Evolutionary conservation across 306 rosid species (phyloP).

Genomic region (Adenanthera pavonina): DNA sequence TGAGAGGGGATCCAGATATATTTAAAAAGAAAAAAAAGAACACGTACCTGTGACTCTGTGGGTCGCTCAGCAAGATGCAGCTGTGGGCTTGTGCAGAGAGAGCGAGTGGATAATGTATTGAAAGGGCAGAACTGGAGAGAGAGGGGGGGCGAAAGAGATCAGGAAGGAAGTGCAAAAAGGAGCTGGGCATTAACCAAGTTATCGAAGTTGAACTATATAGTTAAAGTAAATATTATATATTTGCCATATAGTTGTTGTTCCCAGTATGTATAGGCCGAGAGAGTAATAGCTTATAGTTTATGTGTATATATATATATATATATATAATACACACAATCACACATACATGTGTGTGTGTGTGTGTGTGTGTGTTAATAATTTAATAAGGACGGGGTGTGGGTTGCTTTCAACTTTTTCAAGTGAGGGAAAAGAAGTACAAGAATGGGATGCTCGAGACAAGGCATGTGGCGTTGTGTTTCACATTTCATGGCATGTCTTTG

Average conservation of each 20-base stretch:
- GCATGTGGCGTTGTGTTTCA: slow-evolving; percentile 94
- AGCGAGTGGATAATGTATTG: slow-evolving; percentile 46
- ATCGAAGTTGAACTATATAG: slow-evolving; percentile 29
- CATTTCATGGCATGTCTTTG: slow-evolving; percentile 86
- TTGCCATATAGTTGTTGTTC: slow-evolving; percentile 47
- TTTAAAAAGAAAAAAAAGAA: slow-evolving; percentile 16
- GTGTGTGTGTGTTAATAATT: slow-evolving; percentile 3
- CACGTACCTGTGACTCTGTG: slow-evolving; percentile 63
- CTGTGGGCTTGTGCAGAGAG: slow-evolving; percentile 45
- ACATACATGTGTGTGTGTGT: too few species aligned
- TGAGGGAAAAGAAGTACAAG: slow-evolving; percentile 71
- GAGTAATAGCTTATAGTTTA: slow-evolving; percentile 21
- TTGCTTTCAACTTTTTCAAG: slow-evolving; percentile 76
- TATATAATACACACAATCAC: neutral
- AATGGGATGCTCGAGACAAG: slow-evolving; percentile 79
- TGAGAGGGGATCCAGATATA: neutral
- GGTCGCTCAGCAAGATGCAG: slow-evolving; percentile 43
- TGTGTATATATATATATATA: slow-evolving; percentile 17
- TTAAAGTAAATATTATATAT: slow-evolving; percentile 22
- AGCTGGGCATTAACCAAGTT: slow-evolving; percentile 32
- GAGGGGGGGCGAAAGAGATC: neutral
- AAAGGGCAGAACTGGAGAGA: slow-evolving; percentile 13
- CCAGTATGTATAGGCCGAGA: slow-evolving; percentile 34
- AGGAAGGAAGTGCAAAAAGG: slow-evolving; percentile 45
- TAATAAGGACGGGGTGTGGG: slow-evolving; percentile 72